These are phyloP conservation scores for Trichoderma sp. DNA, from an alignment of 2,329 filamentous ascomycete genomes.

Conservation along the genomic window DNA sequence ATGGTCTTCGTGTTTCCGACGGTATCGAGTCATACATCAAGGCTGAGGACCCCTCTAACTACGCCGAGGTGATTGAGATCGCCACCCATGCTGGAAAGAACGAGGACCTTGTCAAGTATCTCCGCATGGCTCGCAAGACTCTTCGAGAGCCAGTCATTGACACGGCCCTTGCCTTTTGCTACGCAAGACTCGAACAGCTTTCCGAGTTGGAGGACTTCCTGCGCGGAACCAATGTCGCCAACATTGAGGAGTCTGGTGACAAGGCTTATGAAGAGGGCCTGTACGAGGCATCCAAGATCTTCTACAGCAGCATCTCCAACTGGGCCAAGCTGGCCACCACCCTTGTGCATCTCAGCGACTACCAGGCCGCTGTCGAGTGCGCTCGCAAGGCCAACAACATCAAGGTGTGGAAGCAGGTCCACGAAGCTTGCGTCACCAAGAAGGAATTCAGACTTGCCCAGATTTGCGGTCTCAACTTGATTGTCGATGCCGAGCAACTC, in stretches of 20 bases:
- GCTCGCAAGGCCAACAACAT: conserved; percentile 98
- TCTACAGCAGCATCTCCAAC: conserved; percentile 97
- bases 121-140: conserved; percentile 97
- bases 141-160: conserved; percentile 91
- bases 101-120: conserved; percentile 93
- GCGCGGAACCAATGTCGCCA: conserved; percentile 87
- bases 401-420: conserved; percentile 99
- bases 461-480: conserved; percentile 97
- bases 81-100: conserved; percentile 96
- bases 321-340: conserved; percentile 99
- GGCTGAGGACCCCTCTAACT: conserved; percentile 89
- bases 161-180: conserved; percentile 91
- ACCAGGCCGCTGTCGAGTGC: conserved; percentile 96
- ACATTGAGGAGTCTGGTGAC: conserved; percentile 95
- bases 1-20: conserved; percentile 89
- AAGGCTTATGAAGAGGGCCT: conserved; percentile 95
- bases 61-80: conserved; percentile 93
- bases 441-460: conserved; percentile 99
- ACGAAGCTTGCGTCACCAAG: conserved; percentile 93
- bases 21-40: conserved; percentile 97
- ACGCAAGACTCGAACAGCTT: conserved; percentile 87
- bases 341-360: conserved; percentile 93
- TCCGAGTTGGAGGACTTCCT: conserved; percentile 96
- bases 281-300: conserved; percentile 97
- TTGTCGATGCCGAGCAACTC: conserved; percentile 95